A percentile compares a stretch with the other conserved stretches of the same genome.
Conservation (phyloP, 2,329 filamentous ascomycete genomes). For the Talaromyces sp. region DNA sequence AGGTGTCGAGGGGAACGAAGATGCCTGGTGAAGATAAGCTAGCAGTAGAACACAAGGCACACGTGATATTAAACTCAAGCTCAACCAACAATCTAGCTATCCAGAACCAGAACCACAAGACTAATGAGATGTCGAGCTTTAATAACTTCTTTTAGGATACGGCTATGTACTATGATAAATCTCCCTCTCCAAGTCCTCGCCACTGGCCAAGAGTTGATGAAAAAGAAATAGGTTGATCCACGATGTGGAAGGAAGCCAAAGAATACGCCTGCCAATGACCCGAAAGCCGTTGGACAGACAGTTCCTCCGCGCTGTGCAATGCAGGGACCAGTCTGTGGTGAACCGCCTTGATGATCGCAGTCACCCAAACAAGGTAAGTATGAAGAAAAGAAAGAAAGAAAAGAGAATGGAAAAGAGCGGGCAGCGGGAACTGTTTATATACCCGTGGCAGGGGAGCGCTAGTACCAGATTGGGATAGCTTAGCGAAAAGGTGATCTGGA, state of each 20-base stretch:
- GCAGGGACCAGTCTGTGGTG: constrained; percentile 46
- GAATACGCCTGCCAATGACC: constrained; percentile 45
- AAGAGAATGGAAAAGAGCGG: constrained; percentile 16
- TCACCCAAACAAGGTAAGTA: constrained; percentile 48
- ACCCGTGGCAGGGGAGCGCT: constrained; percentile 1
- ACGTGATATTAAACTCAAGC: too few species aligned
- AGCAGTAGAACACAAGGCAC: too few species aligned
- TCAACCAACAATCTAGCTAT: too few species aligned
- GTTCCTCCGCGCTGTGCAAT: constrained; percentile 54
- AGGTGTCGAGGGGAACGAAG: too few species aligned
- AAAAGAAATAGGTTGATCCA: constrained; percentile 26
- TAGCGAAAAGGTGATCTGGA: constrained; percentile 9
- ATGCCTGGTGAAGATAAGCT: too few species aligned
- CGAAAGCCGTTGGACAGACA: constrained; percentile 44
- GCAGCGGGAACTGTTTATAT: constrained; percentile 26
- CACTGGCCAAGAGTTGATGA: constrained; percentile 35
- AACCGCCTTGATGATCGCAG: constrained; percentile 42
- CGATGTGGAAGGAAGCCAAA: constrained; percentile 39
- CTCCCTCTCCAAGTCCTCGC: constrained; percentile 31
- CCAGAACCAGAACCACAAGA: too few species aligned
- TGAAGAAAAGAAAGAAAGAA: constrained; percentile 42
- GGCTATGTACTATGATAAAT: too few species aligned
- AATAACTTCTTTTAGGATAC: too few species aligned
- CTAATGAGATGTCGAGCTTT: too few species aligned
- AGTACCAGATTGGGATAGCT: constrained; percentile 5